Conservation (phyloP, 106 monocot species). For the Vanilla planifolia region DNA sequence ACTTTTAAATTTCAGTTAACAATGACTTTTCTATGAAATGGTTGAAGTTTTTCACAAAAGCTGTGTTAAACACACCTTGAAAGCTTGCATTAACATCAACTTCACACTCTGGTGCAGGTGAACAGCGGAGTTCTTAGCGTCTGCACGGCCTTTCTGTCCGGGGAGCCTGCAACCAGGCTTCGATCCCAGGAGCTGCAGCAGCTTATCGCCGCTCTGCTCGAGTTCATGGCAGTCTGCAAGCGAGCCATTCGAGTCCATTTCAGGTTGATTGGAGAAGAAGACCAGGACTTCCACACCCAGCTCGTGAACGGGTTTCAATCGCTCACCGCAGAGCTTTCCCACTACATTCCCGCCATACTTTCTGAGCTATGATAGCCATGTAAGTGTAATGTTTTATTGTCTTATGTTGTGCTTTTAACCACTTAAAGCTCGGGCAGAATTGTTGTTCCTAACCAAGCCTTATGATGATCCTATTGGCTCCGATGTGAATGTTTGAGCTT, state of each 20-base stretch:
- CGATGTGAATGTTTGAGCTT: no score
- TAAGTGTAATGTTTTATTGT: conserved; percentile 5
- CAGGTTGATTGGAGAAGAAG: conserved; percentile 94
- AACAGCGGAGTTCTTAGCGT: conserved; percentile 97
- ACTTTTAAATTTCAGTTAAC: no score
- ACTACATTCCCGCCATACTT: conserved; percentile 97
- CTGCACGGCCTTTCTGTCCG: conserved; percentile 93
- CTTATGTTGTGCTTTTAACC: conserved; percentile 2
- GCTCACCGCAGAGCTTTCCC: conserved; percentile 96
- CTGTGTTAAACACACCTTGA: no score
- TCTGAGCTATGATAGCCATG: conserved; percentile 60
- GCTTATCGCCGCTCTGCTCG: conserved; percentile 90
- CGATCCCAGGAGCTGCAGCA: conserved; percentile 98
- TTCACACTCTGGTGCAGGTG: conserved; percentile 65
- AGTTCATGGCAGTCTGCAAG: conserved; percentile 99
- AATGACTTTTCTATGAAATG: no score
- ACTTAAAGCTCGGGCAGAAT: no score
- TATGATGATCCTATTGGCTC: no score
- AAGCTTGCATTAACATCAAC: no score
- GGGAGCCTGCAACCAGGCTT: conserved; percentile 94
- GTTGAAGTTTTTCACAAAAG: no score
- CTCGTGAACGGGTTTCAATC: conserved; percentile 99
- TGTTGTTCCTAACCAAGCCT: no score
- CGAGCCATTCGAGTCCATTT: conserved; percentile 96
- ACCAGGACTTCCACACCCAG: conserved; percentile 98